phyloP scores from a whole-genome alignment of 805 yeast species.

The Suhomyces xylopsoci region DNA sequence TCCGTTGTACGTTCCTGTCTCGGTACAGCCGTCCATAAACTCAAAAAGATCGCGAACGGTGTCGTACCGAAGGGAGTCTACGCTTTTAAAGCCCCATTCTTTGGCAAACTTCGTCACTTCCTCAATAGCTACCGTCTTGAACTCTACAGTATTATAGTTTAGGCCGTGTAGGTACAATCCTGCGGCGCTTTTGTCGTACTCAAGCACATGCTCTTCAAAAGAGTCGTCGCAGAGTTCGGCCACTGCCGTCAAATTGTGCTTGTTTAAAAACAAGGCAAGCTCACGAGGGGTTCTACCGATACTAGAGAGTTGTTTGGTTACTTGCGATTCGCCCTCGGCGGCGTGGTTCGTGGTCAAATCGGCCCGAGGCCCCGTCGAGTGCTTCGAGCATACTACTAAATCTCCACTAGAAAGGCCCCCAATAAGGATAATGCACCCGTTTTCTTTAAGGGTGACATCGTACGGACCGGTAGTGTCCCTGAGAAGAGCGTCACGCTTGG shows the following conservation, averaged over 20 bases:
- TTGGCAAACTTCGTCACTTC: slow-evolving; percentile 59
- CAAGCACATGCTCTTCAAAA: slow-evolving; percentile 91
- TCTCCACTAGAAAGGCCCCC: slow-evolving; percentile 76
- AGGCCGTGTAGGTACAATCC: slow-evolving; percentile 92
- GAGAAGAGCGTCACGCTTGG: slow-evolving; percentile 49
- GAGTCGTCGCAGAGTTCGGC: slow-evolving; percentile 89
- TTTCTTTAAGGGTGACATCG: slow-evolving; percentile 77
- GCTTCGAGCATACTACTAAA: slow-evolving; percentile 85
- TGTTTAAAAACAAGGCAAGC: slow-evolving; percentile 55
- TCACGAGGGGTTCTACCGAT: slow-evolving; percentile 40
- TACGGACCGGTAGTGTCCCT: slow-evolving; percentile 67
- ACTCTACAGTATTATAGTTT: slow-evolving; percentile 62
- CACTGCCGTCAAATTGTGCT: slow-evolving; percentile 70
- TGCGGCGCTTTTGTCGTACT: slow-evolving; percentile 60
- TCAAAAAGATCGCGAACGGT: slow-evolving; percentile 40
- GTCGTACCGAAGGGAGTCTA: slow-evolving; percentile 44
- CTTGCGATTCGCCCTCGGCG: slow-evolving; percentile 57
- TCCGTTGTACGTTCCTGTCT: slow-evolving; percentile 67
- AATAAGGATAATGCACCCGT: slow-evolving; percentile 88
- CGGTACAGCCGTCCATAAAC: slow-evolving; percentile 55
- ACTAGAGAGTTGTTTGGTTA: slow-evolving; percentile 50
- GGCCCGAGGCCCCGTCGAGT: slow-evolving; percentile 70
- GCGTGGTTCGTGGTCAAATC: slow-evolving; percentile 69
- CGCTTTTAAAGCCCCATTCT: slow-evolving; percentile 66
- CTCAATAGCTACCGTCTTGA: slow-evolving; percentile 62